Evolutionary conservation across 2,329 filamentous ascomycete species (phyloP).

Genomic region (Periglandula ipomoeae): DNA sequence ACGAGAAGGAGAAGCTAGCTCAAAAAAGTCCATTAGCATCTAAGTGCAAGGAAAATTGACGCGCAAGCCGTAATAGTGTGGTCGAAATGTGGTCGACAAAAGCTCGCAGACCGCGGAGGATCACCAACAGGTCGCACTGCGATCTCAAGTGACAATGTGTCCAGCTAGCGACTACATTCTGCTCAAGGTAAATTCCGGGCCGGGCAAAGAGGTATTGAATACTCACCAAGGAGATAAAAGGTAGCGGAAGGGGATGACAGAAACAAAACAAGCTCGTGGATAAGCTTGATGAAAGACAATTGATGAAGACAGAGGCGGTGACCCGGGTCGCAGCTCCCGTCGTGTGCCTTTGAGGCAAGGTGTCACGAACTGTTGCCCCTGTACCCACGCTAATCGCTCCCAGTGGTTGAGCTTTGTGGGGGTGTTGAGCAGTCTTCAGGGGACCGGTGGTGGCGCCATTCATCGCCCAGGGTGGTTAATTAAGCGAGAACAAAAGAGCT

Average conservation of each 20-base stretch:
- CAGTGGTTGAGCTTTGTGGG: not conserved
- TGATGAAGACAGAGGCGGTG: slow-evolving; percentile 2
- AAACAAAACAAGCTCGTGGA: not conserved
- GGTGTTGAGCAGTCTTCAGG: not conserved
- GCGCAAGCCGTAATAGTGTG: no score
- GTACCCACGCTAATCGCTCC: not conserved
- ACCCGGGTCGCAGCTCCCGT: slow-evolving; percentile 4
- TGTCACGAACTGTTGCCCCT: slow-evolving; percentile 19
- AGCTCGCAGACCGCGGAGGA: not conserved
- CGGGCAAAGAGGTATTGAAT: not conserved
- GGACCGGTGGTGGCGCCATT: not conserved
- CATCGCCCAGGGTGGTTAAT: slow-evolving; percentile 2
- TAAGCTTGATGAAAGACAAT: slow-evolving; percentile 4
- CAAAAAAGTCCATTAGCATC: not conserved
- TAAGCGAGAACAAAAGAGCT: slow-evolving; percentile 5
- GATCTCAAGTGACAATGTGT: no score
- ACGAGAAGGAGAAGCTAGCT: slow-evolving; percentile 10
- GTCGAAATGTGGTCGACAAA: not conserved
- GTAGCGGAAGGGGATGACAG: slow-evolving; percentile 1
- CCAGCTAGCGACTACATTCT: no score
- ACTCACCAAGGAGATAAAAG: slow-evolving; percentile 3
- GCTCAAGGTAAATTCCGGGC: not conserved
- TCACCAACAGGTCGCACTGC: no score
- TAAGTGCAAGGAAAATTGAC: not conserved
- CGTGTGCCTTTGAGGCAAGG: slow-evolving; percentile 25